Percentiles rank a stretch among this genome's conserved stretches.
These are phyloP conservation scores for Carex littledalei DNA, from an alignment of 176 grass and related monocot species.

Conservation along the genomic window DNA sequence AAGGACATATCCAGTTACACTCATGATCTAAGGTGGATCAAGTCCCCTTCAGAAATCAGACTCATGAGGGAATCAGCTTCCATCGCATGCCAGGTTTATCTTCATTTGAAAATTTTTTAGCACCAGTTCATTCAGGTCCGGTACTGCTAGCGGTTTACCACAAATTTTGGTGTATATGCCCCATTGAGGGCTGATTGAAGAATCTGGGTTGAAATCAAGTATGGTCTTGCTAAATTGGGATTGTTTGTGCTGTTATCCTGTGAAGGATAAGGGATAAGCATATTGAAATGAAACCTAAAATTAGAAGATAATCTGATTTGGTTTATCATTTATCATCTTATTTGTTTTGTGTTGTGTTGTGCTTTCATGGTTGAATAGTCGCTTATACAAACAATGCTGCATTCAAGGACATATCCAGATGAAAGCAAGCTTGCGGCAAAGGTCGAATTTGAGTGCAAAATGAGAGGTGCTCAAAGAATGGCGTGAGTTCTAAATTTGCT, in stretches of 20 bases:
- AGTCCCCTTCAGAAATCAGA: constrained; percentile 66
- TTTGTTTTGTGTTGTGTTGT: constrained; percentile 9
- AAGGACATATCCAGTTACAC: constrained; percentile 67
- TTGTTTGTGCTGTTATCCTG: not conserved
- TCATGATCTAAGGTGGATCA: constrained; percentile 80
- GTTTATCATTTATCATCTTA: constrained; percentile 21
- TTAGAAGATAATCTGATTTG: not conserved
- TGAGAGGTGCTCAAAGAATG: constrained; percentile 97
- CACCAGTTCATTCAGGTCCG: not conserved
- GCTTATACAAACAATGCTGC: constrained; percentile 93
- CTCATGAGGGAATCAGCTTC: constrained; percentile 91
- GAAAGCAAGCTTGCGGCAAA: constrained; percentile 82
- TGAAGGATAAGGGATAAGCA: not conserved
- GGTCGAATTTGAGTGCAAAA: constrained; percentile 92
- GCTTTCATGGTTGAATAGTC: constrained; percentile 39
- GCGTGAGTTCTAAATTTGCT: constrained; percentile 52
- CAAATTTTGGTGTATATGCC: not conserved
- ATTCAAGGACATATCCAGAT: constrained; percentile 60
- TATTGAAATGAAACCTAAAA: not conserved
- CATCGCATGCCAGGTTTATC: constrained; percentile 74
- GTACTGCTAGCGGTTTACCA: not conserved
- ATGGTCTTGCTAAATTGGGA: not conserved
- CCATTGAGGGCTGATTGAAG: not conserved
- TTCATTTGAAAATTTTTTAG: not conserved
- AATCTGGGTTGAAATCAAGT: not conserved